A percentile compares a stretch with the other conserved stretches of the same genome.
Evolutionary conservation across 108 stramenopile genomes (phyloP).

Genomic region (Cylindrotheca fusiformis): DNA sequence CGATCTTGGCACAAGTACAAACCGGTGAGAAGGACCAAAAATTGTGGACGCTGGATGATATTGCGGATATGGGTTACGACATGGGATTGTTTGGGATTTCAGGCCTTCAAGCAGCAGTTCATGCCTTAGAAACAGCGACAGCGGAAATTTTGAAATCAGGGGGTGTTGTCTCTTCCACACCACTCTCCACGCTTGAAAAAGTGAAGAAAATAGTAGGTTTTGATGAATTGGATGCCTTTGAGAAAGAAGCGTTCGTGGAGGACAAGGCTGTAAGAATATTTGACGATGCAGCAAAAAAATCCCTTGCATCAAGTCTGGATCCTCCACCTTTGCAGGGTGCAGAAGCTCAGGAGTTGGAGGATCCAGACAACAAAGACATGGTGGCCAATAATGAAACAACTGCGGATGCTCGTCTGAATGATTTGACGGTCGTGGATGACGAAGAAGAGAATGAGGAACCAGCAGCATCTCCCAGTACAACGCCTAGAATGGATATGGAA

Average conservation of each 20-base stretch:
- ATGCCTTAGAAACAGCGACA: constrained; percentile 21
- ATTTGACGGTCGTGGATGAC: too few species aligned
- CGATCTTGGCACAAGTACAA: constrained; percentile 60
- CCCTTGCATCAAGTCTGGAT: too few species aligned
- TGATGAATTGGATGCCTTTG: constrained; percentile 44
- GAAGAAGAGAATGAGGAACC: too few species aligned
- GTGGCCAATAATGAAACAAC: too few species aligned
- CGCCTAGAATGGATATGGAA: too few species aligned
- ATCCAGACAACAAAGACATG: too few species aligned
- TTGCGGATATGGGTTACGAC: constrained; percentile 47
- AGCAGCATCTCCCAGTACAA: too few species aligned
- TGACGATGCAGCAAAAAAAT: too few species aligned
- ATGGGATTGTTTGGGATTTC: constrained; percentile 53
- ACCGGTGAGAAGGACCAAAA: constrained; percentile 15
- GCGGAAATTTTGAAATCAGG: constrained; percentile 15
- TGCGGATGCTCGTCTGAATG: too few species aligned
- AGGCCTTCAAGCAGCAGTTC: constrained; percentile 49
- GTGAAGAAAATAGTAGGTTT: constrained; percentile 53
- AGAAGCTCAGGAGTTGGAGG: too few species aligned
- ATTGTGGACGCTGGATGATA: constrained; percentile 29
- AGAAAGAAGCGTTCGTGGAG: constrained; percentile 16
- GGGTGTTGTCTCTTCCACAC: constrained; percentile 12
- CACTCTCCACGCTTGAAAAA: constrained; percentile 25
- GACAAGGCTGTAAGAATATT: too few species aligned
- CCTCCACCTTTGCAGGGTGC: too few species aligned